Percentiles rank a stretch among this genome's conserved stretches.
Evolutionary conservation across 371 early-diverging fungal genomes (phyloP).

Genomic region (Mucor plumbeus): DNA sequence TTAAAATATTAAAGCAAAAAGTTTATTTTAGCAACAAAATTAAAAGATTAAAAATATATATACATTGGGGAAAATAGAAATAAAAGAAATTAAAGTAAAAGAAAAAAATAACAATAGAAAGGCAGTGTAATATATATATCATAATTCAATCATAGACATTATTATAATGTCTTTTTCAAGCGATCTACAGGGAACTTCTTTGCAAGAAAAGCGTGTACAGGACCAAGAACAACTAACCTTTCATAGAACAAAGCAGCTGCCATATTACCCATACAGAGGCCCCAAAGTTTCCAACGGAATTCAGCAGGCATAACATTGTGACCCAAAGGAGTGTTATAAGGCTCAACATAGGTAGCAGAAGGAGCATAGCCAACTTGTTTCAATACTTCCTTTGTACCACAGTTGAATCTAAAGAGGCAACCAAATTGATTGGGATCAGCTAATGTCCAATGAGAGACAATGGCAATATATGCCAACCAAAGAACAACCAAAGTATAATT

Average conservation of each 20-base stretch:
- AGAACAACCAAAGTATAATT: conserved; percentile 63
- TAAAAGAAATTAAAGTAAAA: background rate
- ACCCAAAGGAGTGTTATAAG: conserved; percentile 64
- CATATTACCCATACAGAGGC: conserved; percentile 42
- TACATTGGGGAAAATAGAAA: background rate
- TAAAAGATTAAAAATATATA: background rate
- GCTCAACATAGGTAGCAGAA: conserved; percentile 49
- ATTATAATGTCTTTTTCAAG: background rate
- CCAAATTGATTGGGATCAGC: conserved; percentile 75
- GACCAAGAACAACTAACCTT: conserved; percentile 39
- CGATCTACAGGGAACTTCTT: conserved; percentile 36
- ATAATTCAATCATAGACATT: no score
- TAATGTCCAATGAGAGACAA: conserved; percentile 62
- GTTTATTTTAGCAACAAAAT: background rate
- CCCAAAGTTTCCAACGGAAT: conserved; percentile 67
- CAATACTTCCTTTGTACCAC: conserved; percentile 61
- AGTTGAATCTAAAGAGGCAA: conserved; percentile 75
- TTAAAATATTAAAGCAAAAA: background rate
- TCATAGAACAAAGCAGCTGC: conserved; percentile 34
- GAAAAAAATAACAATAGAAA: background rate
- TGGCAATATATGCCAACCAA: conserved; percentile 56
- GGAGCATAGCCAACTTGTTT: conserved; percentile 47
- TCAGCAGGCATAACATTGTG: conserved; percentile 70
- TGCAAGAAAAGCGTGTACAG: conserved; percentile 42
- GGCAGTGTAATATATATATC: no score